Conservation (phyloP, 257 asterid species). For the Cruciata laevipes region DNA sequence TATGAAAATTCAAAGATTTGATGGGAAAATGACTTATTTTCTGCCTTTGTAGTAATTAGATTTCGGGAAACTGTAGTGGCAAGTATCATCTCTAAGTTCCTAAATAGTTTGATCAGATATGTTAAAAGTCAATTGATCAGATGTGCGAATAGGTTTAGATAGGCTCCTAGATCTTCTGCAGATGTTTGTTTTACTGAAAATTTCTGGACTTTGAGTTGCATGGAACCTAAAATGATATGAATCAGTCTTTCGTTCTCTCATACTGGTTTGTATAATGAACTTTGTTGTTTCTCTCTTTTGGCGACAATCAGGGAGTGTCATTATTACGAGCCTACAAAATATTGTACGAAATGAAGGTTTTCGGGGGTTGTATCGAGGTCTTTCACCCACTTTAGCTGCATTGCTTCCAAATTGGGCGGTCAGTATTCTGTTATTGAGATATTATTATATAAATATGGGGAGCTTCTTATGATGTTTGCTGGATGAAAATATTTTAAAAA, state of each 20-base stretch:
- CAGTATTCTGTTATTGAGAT: conserved; percentile 31
- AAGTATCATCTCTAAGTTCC: not conserved
- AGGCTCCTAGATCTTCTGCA: not conserved
- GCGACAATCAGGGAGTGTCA: conserved; percentile 66
- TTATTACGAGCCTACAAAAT: conserved; percentile 62
- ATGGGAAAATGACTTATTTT: not conserved
- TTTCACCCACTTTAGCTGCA: conserved; percentile 87
- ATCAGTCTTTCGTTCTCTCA: not conserved
- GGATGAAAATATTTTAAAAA: not conserved
- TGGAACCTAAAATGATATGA: not conserved
- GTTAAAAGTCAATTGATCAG: not conserved
- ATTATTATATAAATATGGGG: not conserved
- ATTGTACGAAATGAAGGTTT: conserved; percentile 70
- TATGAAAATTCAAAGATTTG: not conserved
- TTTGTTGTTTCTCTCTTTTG: conserved; percentile 20
- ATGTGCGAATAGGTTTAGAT: too few species aligned
- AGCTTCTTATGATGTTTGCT: not conserved
- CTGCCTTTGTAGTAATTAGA: not conserved
- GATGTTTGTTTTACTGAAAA: not conserved
- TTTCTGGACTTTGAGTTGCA: not conserved
- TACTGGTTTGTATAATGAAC: not conserved
- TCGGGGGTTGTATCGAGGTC: conserved; percentile 95
- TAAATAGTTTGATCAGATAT: not conserved
- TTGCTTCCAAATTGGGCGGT: conserved; percentile 99
- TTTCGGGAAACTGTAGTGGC: not conserved